Evolutionary conservation across 2,329 filamentous ascomycete species (phyloP), one percentile per base, ranked within the genome.

Genomic region (Fusarium brachygibbosum): DNA sequence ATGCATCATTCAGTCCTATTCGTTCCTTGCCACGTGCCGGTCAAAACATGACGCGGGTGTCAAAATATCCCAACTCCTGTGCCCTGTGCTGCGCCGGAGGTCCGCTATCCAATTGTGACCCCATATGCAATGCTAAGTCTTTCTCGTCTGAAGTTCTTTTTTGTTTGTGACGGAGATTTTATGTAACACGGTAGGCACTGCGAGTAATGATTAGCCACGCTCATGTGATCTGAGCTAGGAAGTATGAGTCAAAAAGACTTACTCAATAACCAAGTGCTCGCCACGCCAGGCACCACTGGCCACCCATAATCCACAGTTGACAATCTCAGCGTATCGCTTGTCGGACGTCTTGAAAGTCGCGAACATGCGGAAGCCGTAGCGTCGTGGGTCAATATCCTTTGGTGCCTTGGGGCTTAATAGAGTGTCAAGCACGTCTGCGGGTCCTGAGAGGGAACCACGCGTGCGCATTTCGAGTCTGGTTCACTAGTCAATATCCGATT

Each of bases 291-390:
- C 82, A 49, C 83, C 83, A 72, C 82, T 84, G 9, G 82, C 83
- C 46, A 85, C 79, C 83, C 83, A 85, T 53, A 85, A 77, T 7
- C 82, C 83, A 71, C 81, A 84, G 72, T 85, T 85, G 25, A 85
- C 79, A 58, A 81, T 81, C 56, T 84, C 82, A 48, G 78, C 78
- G 68, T 85, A 85, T 31, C 84, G 79, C 71, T 82, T 80, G 74
- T 85, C 84, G 5, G 82, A 78, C 23, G 84, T 85, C 73, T 85
- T 83, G 77, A 85, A 82, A 19, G 82, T 83, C 60, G 83, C 80
- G 59, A 83, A 84, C 70, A 85, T 77, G 64, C 83, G 80, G 67
- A 85, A 85, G 60, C 81, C 82, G 67, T 85, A 85, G 56, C 79
- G 79, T 16, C 80, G 78, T 13, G 80, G 79, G 57, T 82, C 80